Evolutionary conservation across 2,329 filamentous ascomycete genomes (phyloP).

Genomic region (Verticillium klebahnii): DNA sequence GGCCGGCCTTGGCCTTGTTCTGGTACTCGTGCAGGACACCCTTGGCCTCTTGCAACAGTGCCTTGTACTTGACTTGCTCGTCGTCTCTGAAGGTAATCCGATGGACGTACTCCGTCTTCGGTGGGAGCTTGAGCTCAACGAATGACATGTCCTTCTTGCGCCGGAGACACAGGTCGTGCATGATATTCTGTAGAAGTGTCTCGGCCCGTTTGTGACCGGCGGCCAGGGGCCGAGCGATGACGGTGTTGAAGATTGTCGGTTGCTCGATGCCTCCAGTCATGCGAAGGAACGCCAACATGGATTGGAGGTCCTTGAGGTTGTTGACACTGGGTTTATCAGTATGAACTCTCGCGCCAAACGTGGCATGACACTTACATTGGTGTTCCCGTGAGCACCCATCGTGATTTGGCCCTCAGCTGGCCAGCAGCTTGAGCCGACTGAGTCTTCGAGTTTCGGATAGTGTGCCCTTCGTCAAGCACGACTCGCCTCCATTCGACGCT

Average conservation of each 20-base stretch:
- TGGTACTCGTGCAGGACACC: conserved; percentile 62
- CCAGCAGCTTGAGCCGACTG: conserved; percentile 67
- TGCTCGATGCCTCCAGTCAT: conserved; percentile 73
- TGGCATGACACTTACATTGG: conserved; percentile 54
- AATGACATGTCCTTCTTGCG: conserved; percentile 87
- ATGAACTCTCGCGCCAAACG: neutral
- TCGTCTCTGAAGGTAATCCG: conserved; percentile 67
- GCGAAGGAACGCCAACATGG: conserved; percentile 70
- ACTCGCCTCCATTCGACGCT: conserved; percentile 68
- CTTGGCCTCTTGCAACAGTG: conserved; percentile 65
- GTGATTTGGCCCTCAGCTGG: conserved; percentile 61
- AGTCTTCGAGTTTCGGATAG: conserved; percentile 71
- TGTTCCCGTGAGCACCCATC: conserved; percentile 78
- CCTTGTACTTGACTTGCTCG: conserved; percentile 74
- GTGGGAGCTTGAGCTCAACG: conserved; percentile 73
- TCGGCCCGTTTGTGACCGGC: conserved; percentile 52
- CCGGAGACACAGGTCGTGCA: conserved; percentile 75
- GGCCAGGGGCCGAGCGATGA: conserved; percentile 65
- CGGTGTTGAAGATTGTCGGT: conserved; percentile 66
- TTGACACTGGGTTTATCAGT: conserved; percentile 53
- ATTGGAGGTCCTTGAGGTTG: conserved; percentile 75
- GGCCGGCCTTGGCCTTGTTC: conserved; percentile 34
- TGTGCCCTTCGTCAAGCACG: conserved; percentile 80
- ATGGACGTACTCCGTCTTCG: conserved; percentile 73
- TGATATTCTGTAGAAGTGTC: conserved; percentile 66